Percentiles rank a stretch among this genome's conserved stretches.
Evolutionary conservation across 2,329 filamentous ascomycete species (phyloP).

Genomic region (Aureobasidium sp.): DNA sequence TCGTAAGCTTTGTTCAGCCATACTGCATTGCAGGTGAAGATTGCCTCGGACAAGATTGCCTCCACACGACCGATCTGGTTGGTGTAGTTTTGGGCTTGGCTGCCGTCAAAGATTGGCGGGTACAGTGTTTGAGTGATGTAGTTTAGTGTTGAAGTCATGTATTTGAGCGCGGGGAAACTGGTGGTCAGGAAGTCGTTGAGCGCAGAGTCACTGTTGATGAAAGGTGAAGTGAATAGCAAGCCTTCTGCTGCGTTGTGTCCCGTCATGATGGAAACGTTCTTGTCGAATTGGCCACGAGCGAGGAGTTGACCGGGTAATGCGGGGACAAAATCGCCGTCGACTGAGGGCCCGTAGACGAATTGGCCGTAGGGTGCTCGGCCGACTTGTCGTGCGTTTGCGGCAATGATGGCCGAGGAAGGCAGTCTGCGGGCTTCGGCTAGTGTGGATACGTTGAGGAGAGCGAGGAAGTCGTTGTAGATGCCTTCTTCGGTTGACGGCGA

Average conservation of each 20-base stretch:
- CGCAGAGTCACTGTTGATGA: constrained; percentile 28
- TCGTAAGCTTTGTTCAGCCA: constrained; percentile 42
- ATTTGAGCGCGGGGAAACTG: constrained; percentile 27
- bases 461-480: constrained; percentile 35
- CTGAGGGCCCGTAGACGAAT: constrained; percentile 42
- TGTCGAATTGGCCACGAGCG: constrained; percentile 38
- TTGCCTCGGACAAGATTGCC: constrained; percentile 37
- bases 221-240: constrained; percentile 37
- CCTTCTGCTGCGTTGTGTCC: constrained; percentile 42
- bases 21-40: constrained; percentile 47
- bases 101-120: constrained; percentile 43
- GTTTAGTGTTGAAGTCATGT: constrained; percentile 28
- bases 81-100: constrained; percentile 37
- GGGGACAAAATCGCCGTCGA: constrained; percentile 46
- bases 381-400: constrained; percentile 40
- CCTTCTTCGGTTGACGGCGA: constrained; percentile 34
- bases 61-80: constrained; percentile 38
- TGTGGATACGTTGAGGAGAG: constrained; percentile 36
- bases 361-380: constrained; percentile 35
- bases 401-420: constrained; percentile 34
- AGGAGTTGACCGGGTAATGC: constrained; percentile 41
- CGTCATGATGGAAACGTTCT: constrained; percentile 39
- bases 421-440: constrained; percentile 40
- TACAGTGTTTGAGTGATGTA: constrained; percentile 43
- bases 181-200: constrained; percentile 25